Percentiles rank a stretch among this genome's conserved stretches.
Evolutionary conservation across 768 basidiomycete genomes (phyloP).

Genomic region (Leccinellum albellum): DNA sequence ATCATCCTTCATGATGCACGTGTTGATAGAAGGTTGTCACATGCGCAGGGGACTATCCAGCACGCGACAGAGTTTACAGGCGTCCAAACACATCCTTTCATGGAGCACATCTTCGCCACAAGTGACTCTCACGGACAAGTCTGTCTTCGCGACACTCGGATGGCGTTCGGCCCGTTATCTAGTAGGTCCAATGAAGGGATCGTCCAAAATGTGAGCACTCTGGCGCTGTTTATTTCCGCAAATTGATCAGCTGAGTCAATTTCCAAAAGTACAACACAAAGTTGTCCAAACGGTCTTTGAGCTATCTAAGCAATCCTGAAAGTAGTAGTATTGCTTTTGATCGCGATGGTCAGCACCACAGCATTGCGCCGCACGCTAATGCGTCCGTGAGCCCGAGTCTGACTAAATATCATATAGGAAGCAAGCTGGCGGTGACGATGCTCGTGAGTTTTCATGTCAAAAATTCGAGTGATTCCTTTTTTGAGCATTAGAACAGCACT

Average conservation of each 20-base stretch:
- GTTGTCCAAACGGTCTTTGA: slow-evolving; percentile 38
- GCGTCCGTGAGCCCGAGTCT: neutral
- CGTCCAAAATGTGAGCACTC: slow-evolving; percentile 36
- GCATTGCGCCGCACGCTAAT: slow-evolving; percentile 2
- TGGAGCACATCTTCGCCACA: slow-evolving; percentile 67
- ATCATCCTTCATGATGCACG: slow-evolving; percentile 63
- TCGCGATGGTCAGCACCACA: slow-evolving; percentile 47
- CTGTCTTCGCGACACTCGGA: slow-evolving; percentile 65
- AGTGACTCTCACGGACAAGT: slow-evolving; percentile 58
- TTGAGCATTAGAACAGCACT: slow-evolving; percentile 43
- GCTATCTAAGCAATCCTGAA: slow-evolving; percentile 55
- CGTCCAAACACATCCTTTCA: slow-evolving; percentile 62
- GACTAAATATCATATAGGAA: slow-evolving; percentile 39
- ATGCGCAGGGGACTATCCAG: slow-evolving; percentile 51
- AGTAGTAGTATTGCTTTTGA: slow-evolving; percentile 68
- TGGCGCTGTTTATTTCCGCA: slow-evolving; percentile 3
- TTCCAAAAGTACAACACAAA: slow-evolving; percentile 42
- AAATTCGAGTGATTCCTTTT: neutral
- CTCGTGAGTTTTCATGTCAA: slow-evolving; percentile 41
- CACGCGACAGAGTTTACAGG: slow-evolving; percentile 56
- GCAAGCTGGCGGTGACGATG: slow-evolving; percentile 61
- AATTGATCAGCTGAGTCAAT: slow-evolving; percentile 29
- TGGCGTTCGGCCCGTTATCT: slow-evolving; percentile 61
- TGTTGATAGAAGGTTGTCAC: slow-evolving; percentile 28
- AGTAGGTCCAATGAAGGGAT: slow-evolving; percentile 48